Evolutionary conservation across 139 green algal species (phyloP), one percentile per base, ranked within the genome.

Genomic region (Chlorella sorokiniana): DNA sequence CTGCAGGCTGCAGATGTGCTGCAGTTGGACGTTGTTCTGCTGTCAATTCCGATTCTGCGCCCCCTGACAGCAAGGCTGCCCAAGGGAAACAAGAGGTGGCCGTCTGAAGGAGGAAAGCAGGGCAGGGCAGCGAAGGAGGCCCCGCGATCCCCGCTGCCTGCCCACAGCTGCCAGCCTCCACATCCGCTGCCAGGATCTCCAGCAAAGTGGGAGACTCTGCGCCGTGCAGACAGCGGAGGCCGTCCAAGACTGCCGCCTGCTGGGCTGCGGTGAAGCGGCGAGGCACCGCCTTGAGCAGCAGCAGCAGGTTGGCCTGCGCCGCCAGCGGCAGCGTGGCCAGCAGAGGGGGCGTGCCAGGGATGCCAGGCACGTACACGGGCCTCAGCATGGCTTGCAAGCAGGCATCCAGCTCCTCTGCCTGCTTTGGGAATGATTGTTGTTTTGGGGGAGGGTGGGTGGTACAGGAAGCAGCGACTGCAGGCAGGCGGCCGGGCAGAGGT

Each of bases 201-300:
- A 69, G 54, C 52, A 79, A 9, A 29, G 25, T 64, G 18, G 35
- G 11, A 11, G 29, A 16, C 37, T n/a, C 33, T 44, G 65, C 14
- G 35, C 51, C 65, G 35, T 7, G 4, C 22, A 29, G 33, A 5
- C 33, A 37, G 54, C 52, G 20, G 25, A 79, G 35, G 2, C 37
- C 38, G 3, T 14, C 37, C 51, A 79, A 27, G 1, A 79, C 25
- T 3, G 73, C 73, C n/a, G 73, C 38, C 2, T 16, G 54, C 37
- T 79, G 73, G 5, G 35, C 37, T 35, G n/a, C 31, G 4, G 73
- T 40, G 27, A 79, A 79, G 51, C 73, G 73, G 73, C 54, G 73
- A 0, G 73, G 73, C 20, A 54, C 73, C 14, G 73, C 51, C 23
- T 38, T 61, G 52, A 79, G 52, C 52, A 79, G 73, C 9, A 79